Conservation (phyloP, 2,329 filamentous ascomycete species). For the Dichotomopilus funicola region DNA sequence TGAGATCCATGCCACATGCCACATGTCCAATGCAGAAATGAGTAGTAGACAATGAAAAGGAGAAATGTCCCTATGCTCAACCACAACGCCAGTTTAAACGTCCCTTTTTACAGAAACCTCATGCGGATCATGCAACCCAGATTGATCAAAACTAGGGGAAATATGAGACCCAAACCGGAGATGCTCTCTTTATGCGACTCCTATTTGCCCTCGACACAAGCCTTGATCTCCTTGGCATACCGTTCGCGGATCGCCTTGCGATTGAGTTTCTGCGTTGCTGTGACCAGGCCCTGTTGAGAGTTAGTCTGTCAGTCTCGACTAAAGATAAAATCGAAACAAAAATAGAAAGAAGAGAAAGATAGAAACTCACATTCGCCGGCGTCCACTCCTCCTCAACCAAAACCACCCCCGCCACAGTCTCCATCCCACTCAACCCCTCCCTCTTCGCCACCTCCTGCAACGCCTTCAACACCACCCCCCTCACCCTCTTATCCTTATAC, state of each 20-base stretch:
- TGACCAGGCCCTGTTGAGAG: constrained; percentile 46
- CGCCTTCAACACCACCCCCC: constrained; percentile 57
- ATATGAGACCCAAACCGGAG: no score
- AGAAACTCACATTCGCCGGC: constrained; percentile 64
- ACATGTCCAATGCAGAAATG: no score
- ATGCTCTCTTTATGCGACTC: no score
- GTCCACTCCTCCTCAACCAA: constrained; percentile 85
- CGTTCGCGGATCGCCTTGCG: constrained; percentile 44
- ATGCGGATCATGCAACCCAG: not conserved
- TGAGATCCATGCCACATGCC: no score
- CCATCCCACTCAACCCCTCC: constrained; percentile 62
- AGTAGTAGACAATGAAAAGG: no score
- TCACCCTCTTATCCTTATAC: constrained; percentile 60
- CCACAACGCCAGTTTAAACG: no score
- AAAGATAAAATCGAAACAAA: no score
- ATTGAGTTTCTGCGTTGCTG: constrained; percentile 57
- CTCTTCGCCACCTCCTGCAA: constrained; percentile 58
- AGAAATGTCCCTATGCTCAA: no score
- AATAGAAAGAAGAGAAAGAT: not conserved
- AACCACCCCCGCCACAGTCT: constrained; percentile 70
- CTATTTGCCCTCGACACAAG: constrained; percentile 30
- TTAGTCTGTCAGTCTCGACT: constrained; percentile 5
- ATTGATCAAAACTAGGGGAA: not conserved
- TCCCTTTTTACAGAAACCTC: no score
- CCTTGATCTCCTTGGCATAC: constrained; percentile 47